Evolutionary conservation across 345 rosid species (phyloP), one percentile per base, ranked within the genome.

Genomic region (Bretschneidera sinensis): DNA sequence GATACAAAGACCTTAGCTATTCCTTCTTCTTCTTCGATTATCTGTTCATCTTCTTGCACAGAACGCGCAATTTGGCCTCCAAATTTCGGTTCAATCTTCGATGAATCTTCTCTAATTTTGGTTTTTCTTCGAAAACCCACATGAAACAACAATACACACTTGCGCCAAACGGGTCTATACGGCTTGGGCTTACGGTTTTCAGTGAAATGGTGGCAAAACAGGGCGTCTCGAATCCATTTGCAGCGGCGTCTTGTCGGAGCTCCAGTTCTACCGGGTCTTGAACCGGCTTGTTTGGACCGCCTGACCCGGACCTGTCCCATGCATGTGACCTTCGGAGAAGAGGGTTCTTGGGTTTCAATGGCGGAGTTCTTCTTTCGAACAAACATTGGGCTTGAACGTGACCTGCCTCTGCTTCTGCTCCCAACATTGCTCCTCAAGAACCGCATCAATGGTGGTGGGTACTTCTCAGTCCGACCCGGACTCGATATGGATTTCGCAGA

Each of bases 241-340:
- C 90, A 82, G 4, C 80, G 75, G 43, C 66, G 21, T 5, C 56
- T 56, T 14, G 4, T 48, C 51, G 55, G 48, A 17, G 72, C 69
- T 31, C 61, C 69, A 18, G 61, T 61, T 54, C 68, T 59, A 19
- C 61, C 67, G 70, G 69, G 74, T 63, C 39, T 68, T 19, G 43
- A 7, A 52, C 68, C 63, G 24, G 62, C 39, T 35, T 79, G 74
- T 49, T 81, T 82, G 23, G 88, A 80, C 19, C 95, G 79, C 21
- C 71, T 71, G 69, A 82, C 92, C 51, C 91, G 88, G 57, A 92
- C 97, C 65, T 92, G 97, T 21, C 98, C 98, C 88, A 92, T 87
- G 96, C 98, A 92, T 28, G 98, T 89, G 35, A 92, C 98, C 66
- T 85, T 87, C 0, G 98, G 98, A 11, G 98, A 92, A 43, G 95